These are phyloP conservation scores for Sphagnum tenellum DNA, from an alignment of 225 moss, liverwort and hornwort genomes.

Conservation along the genomic window DNA sequence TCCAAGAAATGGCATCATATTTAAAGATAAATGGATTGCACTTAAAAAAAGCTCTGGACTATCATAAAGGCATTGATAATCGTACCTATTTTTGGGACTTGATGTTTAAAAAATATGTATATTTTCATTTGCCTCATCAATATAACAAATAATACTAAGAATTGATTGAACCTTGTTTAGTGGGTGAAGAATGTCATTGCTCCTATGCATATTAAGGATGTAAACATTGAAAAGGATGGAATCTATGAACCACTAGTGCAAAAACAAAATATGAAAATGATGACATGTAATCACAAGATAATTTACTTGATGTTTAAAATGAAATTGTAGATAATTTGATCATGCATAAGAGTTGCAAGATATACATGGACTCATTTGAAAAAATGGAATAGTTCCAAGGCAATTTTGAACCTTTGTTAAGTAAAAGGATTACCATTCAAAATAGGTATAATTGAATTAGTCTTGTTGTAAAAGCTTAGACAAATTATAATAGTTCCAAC, in stretches of 20 bases:
- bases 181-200: not conserved
- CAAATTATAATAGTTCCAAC: no score
- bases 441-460: no score
- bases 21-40: not conserved
- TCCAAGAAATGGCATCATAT: not conserved
- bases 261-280: not conserved
- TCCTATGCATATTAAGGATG: not conserved
- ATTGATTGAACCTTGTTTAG: not conserved
- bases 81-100: not conserved
- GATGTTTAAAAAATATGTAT: not conserved
- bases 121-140: not conserved
- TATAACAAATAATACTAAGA: not conserved
- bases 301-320: no score
- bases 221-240: not conserved
- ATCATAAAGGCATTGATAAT: not conserved
- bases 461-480: no score
- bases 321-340: no score
- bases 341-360: no score
- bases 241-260: not conserved
- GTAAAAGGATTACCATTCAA: no score
- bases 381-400: not conserved
- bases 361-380: not conserved
- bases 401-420: no score
- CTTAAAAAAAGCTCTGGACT: not conserved
- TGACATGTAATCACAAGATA: no score